Evolutionary conservation across 257 asterid species (phyloP), one percentile per base, ranked within the genome.

Genomic region (Nicotiana sylvestris): DNA sequence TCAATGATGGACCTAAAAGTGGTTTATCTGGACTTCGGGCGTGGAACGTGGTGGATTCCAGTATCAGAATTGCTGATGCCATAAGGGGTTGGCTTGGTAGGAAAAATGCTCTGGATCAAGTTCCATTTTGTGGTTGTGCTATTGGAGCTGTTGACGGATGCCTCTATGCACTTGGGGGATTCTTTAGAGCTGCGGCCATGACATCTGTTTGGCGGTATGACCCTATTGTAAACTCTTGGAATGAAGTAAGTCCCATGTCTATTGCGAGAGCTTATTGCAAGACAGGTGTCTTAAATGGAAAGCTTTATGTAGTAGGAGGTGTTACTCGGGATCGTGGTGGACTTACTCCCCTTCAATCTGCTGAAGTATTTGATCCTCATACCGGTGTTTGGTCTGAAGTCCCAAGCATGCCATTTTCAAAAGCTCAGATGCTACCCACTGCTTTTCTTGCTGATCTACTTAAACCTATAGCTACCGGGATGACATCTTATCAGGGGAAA

Each of bases 381-480:
- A 85, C 94, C 4, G 96, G 92, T 16, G 37, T 79, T 18, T 94
- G 99, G 99, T 84, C 97, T 1, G 97, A 95, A 56, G 85, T 95
- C 55, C 97, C 99, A 0, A 92, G 91, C 83, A 95, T 94, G 99
- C 98, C 98, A 2, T 95, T 95, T 86, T 87, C 98, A 18, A 94
- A 92, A 83, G 97, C 97, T 1, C 97, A 92, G 83, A 89, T 91
- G 82, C 85, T 94, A 15, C 99, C 98, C 62, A 94, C 95, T 33
- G 97, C 98, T 27, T 95, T 95, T 84, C 88, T 95, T 2, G 95
- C 99, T 18, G 99, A 95, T 82, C 85, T 92, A 11, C 96, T 95
- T 81, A 95, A 92, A 88, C 99, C 99, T 39, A 92, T 95, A 11
- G 99, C 99, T 3, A 95, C 99, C 0, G 99, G 99, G 74, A 90